These are phyloP conservation scores for Ulota crispa DNA, from an alignment of 225 moss, liverwort and hornwort genomes.

Conservation along the genomic window DNA sequence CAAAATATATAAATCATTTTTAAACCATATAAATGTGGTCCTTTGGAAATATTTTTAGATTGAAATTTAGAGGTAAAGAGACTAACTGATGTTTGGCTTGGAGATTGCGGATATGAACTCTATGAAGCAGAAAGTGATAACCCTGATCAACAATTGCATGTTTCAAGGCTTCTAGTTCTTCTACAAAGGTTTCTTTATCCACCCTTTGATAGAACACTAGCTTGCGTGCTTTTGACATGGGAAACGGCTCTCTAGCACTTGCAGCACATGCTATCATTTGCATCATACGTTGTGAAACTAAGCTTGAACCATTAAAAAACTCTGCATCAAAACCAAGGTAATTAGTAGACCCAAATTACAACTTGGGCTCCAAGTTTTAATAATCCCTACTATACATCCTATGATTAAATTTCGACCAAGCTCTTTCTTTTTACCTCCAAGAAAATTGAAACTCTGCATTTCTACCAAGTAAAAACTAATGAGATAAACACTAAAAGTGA, in stretches of 20 bases:
- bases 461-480: too few relatives aligned
- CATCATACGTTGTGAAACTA: conserved; percentile 6
- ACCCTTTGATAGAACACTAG: conserved; percentile 19
- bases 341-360: not conserved
- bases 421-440: too few relatives aligned
- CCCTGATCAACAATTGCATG: not conserved
- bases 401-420: too few relatives aligned
- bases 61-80: not conserved
- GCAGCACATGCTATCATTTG: not conserved
- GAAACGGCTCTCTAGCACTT: conserved; percentile 1
- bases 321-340: not conserved
- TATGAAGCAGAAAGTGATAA: conserved; percentile 27
- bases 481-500: too few relatives aligned
- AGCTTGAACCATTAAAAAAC: conserved; percentile 7
- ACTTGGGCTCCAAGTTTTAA: not conserved
- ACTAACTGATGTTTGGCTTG: not conserved
- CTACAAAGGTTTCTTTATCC: conserved; percentile 20
- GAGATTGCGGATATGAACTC: conserved; percentile 10
- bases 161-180: conserved; percentile 25
- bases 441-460: too few relatives aligned
- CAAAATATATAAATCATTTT: rapidly evolving
- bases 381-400: too few relatives aligned
- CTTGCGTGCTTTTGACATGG: conserved; percentile 20
- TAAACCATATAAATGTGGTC: not conserved
- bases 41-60: not conserved